Evolutionary conservation across 73 alveolate species (phyloP).

Genomic region (Paramecium sonneborni): DNA sequence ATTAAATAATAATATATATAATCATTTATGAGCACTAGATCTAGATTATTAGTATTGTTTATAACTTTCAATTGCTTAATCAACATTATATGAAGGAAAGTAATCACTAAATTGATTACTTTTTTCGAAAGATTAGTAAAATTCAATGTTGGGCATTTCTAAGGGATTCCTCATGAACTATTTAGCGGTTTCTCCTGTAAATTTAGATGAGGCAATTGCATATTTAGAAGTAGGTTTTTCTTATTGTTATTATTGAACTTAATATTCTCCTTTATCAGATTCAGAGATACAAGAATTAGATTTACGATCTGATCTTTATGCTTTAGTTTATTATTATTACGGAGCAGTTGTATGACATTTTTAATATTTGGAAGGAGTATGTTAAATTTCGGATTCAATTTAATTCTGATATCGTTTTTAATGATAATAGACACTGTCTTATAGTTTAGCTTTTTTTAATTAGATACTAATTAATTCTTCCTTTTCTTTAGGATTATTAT

Average conservation of each 20-base stretch:
- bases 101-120: conserved; percentile 47
- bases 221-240: background rate
- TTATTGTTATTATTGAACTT: background rate
- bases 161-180: conserved; percentile 33
- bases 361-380: conserved; percentile 20
- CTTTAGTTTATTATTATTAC: background rate
- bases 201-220: conserved; percentile 17
- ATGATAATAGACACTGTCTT: conserved; percentile 28
- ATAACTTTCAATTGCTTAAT: conserved; percentile 40
- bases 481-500: background rate
- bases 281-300: background rate
- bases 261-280: background rate
- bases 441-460: background rate
- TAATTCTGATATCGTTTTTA: background rate
- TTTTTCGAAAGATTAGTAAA: conserved; percentile 17
- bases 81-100: conserved; percentile 42
- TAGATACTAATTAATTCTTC: conserved; percentile 20
- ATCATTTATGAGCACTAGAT: conserved; percentile 5
- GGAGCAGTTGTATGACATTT: conserved; percentile 23
- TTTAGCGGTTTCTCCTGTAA: conserved; percentile 52
- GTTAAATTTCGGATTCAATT: background rate
- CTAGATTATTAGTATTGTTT: background rate
- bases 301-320: conserved; percentile 31
- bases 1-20: background rate
- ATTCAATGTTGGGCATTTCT: conserved; percentile 28